These are phyloP conservation scores for Epichloe sp. DNA, from an alignment of 2,329 filamentous ascomycete genomes.

Conservation along the genomic window DNA sequence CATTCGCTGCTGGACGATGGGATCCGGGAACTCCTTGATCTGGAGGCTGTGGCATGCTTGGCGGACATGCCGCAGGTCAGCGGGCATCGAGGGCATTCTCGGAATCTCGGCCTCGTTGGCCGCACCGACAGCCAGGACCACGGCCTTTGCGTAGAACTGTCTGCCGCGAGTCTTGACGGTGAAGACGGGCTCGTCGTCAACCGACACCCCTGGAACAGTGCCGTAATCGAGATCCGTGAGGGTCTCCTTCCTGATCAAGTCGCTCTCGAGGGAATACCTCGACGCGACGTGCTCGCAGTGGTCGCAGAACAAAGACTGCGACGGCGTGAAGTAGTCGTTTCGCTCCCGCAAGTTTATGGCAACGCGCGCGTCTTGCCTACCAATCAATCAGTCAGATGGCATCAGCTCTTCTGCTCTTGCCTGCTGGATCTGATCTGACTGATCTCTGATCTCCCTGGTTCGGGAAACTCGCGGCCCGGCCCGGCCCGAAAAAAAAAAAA, in stretches of 20 bases:
- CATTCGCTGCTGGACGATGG: constrained; percentile 39
- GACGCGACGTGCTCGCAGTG: constrained; percentile 45
- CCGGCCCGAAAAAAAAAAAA: no score
- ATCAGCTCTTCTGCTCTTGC: neutral
- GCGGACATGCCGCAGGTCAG: constrained; percentile 9
- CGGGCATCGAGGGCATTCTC: constrained; percentile 20
- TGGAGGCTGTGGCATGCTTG: constrained; percentile 53
- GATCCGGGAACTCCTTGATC: constrained; percentile 44
- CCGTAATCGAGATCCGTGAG: constrained; percentile 50
- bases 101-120: constrained; percentile 45
- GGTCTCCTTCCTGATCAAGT: constrained; percentile 47
- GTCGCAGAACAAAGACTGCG: constrained; percentile 45
- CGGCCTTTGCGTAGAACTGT: constrained; percentile 43
- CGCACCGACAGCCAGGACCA: constrained; percentile 59
- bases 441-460: neutral
- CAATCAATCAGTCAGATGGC: constrained; percentile 2
- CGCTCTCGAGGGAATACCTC: constrained; percentile 33
- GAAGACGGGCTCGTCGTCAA: constrained; percentile 45
- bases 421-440: neutral
- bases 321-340: constrained; percentile 58
- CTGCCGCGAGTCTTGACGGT: constrained; percentile 44
- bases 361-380: constrained; percentile 30
- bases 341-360: constrained; percentile 53
- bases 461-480: neutral
- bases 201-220: constrained; percentile 28